Evolutionary conservation across 2,329 filamentous ascomycete genomes (phyloP).

Genomic region (Fusarium proliferatum): DNA sequence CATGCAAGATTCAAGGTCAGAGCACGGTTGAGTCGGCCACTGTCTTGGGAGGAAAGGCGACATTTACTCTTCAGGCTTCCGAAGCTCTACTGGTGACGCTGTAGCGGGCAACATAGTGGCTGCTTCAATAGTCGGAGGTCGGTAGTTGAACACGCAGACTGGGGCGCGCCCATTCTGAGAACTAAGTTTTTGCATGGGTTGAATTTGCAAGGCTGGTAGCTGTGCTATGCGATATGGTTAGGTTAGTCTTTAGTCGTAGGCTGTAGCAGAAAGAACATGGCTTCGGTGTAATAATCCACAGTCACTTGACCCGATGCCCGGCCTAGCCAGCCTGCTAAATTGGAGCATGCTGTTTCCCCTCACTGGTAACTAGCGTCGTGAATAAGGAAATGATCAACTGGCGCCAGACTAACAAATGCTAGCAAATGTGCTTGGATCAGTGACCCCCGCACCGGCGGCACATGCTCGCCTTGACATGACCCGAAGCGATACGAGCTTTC

Average conservation of each 20-base stretch:
- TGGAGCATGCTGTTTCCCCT: background rate
- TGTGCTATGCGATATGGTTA: too few relatives aligned
- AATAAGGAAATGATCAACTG: background rate
- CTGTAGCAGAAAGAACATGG: background rate
- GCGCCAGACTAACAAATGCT: background rate
- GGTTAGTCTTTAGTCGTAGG: background rate
- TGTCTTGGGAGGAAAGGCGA: background rate
- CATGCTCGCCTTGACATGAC: background rate
- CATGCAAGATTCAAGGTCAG: background rate
- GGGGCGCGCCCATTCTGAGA: fast-evolving
- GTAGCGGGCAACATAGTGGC: fast-evolving
- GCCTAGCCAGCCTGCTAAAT: background rate
- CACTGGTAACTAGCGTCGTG: background rate
- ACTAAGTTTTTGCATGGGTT: fast-evolving
- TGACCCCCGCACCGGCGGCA: background rate
- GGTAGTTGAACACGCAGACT: fast-evolving
- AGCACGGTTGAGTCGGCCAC: background rate
- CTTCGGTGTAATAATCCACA: background rate
- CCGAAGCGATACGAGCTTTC: background rate
- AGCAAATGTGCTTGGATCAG: background rate
- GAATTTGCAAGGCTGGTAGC: fast-evolving
- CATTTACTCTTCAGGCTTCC: background rate
- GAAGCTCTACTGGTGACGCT: background rate
- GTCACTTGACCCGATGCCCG: fast-evolving
- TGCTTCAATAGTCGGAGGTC: background rate